Base-by-base conservation (phyloP, 306 rosid genomes). In the Acacia crassicarpa region DNA sequence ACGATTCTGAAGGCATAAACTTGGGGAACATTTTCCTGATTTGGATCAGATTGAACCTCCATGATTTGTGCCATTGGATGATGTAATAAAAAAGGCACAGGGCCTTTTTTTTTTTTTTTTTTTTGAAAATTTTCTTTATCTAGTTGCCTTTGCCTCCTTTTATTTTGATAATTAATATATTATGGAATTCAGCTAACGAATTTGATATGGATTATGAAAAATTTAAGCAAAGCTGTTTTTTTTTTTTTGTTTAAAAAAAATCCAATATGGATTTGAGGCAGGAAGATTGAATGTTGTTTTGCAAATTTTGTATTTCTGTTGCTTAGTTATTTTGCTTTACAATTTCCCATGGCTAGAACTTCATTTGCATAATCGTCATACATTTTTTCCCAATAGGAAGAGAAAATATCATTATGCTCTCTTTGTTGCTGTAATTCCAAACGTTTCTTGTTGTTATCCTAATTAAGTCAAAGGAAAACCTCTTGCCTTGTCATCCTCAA, bases 41-140 rank as follows among this genome's bases (percentile, higher is more conserved):
- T 79, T 44, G 69, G 40, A 40, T 78, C 40, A 33, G 56, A 65
- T 43, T 84, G 62, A 79, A 68, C 23, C 58, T 78, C 10, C 65
- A 2, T 27, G 16, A 30, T 72, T 66, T 23, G 58, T 54, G 41
- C 30, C 66, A 12, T 54, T 48, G 59, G 75, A 11, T 2, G 43
- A 62, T 22, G 53, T 62, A 35, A 44, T 35, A 23, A 54, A 23
- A 63, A 27, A 32, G 46, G 62, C 51, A 14, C 20, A 49, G 17
- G 58, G 44, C 48, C 1, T 15, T 53, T 15, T 23, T 8, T 45
- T 41, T 43, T 51, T 1, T 2, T 15, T 53, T 15, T 23, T 8
- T 45, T 41, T 43, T 51, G 2, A 16, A 46, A 22, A 6, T 12
- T 33, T 32, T 35, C 8, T 67, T 27, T 56, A 4, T 17, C 68